phyloP scores from a whole-genome alignment of 2,329 filamentous ascomycete genomes.

The Rhinocladiella similis region DNA sequence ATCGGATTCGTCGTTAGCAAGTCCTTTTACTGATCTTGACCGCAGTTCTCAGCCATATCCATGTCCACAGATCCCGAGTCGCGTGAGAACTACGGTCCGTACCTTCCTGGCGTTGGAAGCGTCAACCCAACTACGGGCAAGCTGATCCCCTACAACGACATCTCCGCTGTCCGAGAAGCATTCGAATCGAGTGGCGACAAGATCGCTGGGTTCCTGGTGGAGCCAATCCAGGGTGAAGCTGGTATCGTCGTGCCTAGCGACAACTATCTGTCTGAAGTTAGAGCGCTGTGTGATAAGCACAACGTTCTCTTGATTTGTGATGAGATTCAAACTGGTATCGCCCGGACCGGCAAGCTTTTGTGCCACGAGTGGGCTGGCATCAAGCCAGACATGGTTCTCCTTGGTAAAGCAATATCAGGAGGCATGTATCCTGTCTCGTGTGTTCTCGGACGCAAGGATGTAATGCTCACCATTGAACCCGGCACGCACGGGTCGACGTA shows the following conservation, averaged over 20 bases:
- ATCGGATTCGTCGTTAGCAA: background rate
- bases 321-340: conserved; percentile 98
- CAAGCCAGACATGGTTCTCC: conserved; percentile 90
- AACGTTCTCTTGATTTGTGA: conserved; percentile 96
- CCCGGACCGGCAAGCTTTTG: conserved; percentile 88
- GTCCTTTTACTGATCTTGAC: conserved; percentile 22
- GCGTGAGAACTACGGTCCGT: conserved; percentile 94
- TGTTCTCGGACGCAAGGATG: conserved; percentile 81
- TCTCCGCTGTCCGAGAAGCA: conserved; percentile 74
- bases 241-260: conserved; percentile 94
- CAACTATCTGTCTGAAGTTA: conserved; percentile 77
- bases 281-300: conserved; percentile 87
- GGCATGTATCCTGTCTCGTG: conserved; percentile 99
- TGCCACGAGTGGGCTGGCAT: conserved; percentile 94
- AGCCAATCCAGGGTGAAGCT: conserved; percentile 96
- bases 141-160: conserved; percentile 82
- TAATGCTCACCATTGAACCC: conserved; percentile 95
- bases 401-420: conserved; percentile 96
- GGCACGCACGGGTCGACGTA: conserved; percentile 99
- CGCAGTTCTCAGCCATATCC: conserved; percentile 86
- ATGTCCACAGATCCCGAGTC: conserved; percentile 95
- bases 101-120: conserved; percentile 84
- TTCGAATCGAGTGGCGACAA: conserved; percentile 79
- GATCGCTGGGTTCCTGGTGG: conserved; percentile 88
- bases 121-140: conserved; percentile 72